phyloP scores from a whole-genome alignment of 2,329 filamentous ascomycete species.

The Aspergillus eucalypticola region DNA sequence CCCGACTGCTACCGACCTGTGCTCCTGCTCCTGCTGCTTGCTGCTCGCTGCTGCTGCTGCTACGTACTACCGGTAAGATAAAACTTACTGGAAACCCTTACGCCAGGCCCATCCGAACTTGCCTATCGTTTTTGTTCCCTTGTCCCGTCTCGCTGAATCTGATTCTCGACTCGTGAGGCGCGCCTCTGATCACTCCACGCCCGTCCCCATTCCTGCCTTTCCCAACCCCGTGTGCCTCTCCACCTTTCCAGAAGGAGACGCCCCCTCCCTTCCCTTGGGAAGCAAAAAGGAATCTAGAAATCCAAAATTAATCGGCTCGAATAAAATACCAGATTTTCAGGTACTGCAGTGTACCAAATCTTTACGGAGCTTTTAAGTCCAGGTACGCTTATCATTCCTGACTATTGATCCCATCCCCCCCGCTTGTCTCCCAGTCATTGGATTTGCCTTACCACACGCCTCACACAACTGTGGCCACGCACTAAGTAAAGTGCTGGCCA shows the following conservation, averaged over 20 bases:
- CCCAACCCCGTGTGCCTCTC: slow-evolving; percentile 29
- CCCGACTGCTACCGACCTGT: not conserved
- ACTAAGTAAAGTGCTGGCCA: slow-evolving; percentile 22
- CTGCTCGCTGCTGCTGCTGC: slow-evolving; percentile 18
- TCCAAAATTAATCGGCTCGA: not conserved
- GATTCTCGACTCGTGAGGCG: slow-evolving; percentile 16
- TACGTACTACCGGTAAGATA: slow-evolving; percentile 23
- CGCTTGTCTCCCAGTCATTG: slow-evolving; percentile 21
- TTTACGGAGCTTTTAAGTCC: slow-evolving; percentile 20
- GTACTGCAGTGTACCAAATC: slow-evolving; percentile 17
- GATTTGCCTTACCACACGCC: slow-evolving; percentile 21
- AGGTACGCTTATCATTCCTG: slow-evolving; percentile 27
- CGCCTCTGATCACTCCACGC: slow-evolving; percentile 26
- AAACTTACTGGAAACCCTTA: slow-evolving; percentile 19
- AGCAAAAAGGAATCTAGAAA: not conserved
- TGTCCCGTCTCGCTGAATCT: slow-evolving; percentile 6
- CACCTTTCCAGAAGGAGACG: slow-evolving; percentile 25
- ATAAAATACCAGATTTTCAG: slow-evolving; percentile 23
- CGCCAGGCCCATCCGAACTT: slow-evolving; percentile 10
- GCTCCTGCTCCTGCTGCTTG: slow-evolving; percentile 3
- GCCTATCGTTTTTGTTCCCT: slow-evolving; percentile 14
- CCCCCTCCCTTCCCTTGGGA: slow-evolving; percentile 6
- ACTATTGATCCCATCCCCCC: slow-evolving; percentile 11
- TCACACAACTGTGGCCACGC: slow-evolving; percentile 29
- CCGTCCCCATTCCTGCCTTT: slow-evolving; percentile 27